Conservation (phyloP, 441 rosid species). For the Euphorbia celastroides region DNA sequence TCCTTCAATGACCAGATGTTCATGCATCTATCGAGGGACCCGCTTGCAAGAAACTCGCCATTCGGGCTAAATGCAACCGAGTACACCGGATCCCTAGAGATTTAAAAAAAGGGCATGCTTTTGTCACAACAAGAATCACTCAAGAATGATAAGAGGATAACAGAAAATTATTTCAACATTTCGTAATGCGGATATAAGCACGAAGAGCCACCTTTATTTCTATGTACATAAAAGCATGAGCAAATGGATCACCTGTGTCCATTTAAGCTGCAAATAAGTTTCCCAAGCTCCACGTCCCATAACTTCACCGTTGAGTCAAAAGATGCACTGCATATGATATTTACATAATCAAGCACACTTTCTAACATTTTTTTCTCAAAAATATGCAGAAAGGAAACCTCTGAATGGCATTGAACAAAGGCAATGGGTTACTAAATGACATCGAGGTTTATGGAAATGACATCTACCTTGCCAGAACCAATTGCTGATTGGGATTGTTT, state of each 20-base stretch:
- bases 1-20: constrained; percentile 95
- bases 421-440: neutral
- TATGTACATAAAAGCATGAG: neutral
- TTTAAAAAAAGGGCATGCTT: constrained; percentile 1
- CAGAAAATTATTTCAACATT: neutral
- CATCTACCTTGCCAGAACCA: constrained; percentile 77
- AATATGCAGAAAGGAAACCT: neutral
- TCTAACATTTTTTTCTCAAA: too few species aligned
- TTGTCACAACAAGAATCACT: neutral
- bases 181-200: too few species aligned
- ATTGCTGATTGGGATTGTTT: constrained; percentile 84
- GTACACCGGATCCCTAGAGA: constrained; percentile 86
- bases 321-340: constrained; percentile 62
- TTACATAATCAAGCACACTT: neutral
- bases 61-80: constrained; percentile 97
- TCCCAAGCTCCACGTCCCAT: constrained; percentile 93
- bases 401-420: neutral
- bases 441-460: neutral
- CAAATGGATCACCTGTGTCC: constrained; percentile 73
- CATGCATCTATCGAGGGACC: constrained; percentile 84
- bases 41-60: constrained; percentile 92
- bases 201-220: too few species aligned
- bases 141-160: too few species aligned
- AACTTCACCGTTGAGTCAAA: constrained; percentile 95
- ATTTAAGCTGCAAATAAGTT: constrained; percentile 74